A percentile compares a stretch with the other conserved stretches of the same genome.
phyloP scores from a whole-genome alignment of 106 monocot genomes.

The Agapanthus africanus region DNA sequence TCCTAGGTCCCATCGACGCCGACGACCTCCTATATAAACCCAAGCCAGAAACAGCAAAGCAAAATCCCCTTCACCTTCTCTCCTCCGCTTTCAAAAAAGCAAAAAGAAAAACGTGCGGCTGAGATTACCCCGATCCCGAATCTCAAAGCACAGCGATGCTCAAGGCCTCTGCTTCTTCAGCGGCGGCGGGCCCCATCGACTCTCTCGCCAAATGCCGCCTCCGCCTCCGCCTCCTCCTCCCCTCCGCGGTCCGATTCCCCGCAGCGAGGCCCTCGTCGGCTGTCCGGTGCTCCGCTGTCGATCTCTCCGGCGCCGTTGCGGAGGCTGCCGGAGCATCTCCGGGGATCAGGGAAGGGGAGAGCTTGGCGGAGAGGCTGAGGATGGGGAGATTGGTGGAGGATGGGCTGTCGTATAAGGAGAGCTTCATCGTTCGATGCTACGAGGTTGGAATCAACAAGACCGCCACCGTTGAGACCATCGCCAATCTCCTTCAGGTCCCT shows the following conservation, averaged over 20 bases:
- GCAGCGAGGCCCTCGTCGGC: background rate
- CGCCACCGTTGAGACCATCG: conserved; percentile 93
- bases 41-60: too few species aligned
- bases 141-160: conserved; percentile 2
- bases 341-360: conserved; percentile 3
- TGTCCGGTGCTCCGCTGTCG: background rate
- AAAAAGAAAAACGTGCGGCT: too few species aligned
- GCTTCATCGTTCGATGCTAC: conserved; percentile 73
- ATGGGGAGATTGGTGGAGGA: conserved; percentile 66
- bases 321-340: background rate
- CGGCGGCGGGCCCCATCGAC: background rate
- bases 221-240: background rate
- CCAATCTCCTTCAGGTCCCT: conserved; percentile 77
- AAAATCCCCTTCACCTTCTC: too few species aligned
- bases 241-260: conserved; percentile 1
- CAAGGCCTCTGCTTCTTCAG: background rate
- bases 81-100: too few species aligned
- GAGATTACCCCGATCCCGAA: too few species aligned
- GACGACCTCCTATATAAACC: too few species aligned
- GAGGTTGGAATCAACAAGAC: conserved; percentile 95
- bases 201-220: background rate
- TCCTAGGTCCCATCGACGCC: too few species aligned
- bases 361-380: conserved; percentile 51
- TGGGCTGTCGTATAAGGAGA: conserved; percentile 89
- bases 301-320: background rate